Evolutionary conservation across 805 yeast genomes (phyloP), one percentile per base, ranked within the genome.

Genomic region (Sungouiozyma intestinalis): DNA sequence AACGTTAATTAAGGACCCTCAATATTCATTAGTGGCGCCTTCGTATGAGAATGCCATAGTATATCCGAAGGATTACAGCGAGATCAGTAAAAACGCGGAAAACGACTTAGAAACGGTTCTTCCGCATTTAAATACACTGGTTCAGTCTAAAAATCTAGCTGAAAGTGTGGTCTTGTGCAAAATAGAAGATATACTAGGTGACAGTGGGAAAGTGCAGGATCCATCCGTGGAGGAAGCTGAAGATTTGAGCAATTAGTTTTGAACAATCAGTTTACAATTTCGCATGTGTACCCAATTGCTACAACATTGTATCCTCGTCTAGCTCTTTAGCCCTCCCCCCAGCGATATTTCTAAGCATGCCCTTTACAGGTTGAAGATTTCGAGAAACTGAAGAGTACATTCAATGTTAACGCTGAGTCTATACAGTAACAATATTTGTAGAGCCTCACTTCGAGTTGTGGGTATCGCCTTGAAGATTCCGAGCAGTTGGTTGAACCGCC

Each of bases 21-120:
- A 55, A 13, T 53, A 45, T 33, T 27, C 33, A 17, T 29, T 48
- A 1, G 16, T 51, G 9, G 38, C 42, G 3, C 46, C 46, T 3
- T 24, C 29, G 29, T 16, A 27, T 2, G 45, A 42, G 4, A 33
- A 40, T 33, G 56, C 52, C 16, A 39, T 56, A 8, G 41, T 55
- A 3, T 57, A 46, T 35, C 68, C 73, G 3, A 63, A 58, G 19
- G 52, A 59, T 7, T 61, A 60, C 38, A 57, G 60, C 43, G 52
- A 52, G 29, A 52, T 62, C 14, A 63, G 70, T 3, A 55, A 59
- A 18, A 66, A 66, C 39, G 60, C 64, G 27, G 77, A 74, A 45
- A 55, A 60, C 21, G 70, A 70, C 36, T 51, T 81, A 42, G 63
- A 63, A 35, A 42, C 59, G 27, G 52, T 77, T 14, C 60, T 64